Evolutionary conservation across 179 eudicot species (phyloP).

Genomic region (Drosera spatulata): DNA sequence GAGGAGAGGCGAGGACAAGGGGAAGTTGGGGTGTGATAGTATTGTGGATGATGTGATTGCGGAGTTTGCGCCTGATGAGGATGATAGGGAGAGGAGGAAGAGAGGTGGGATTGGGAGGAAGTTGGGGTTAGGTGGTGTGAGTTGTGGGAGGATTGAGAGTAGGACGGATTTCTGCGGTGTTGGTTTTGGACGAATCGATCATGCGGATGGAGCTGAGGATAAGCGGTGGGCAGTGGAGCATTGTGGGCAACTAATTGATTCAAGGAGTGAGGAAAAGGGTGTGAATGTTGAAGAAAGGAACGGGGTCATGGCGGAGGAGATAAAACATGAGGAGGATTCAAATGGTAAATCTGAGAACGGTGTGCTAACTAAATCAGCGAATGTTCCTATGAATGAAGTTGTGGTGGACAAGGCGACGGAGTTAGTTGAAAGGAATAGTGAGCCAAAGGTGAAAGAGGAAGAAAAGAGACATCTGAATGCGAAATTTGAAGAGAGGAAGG

Average conservation of each 20-base stretch:
- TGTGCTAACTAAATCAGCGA: conserved; percentile 6
- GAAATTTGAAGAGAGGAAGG: conserved; percentile 53
- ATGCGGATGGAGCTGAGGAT: conserved; percentile 4
- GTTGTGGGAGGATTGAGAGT: conserved; percentile 19
- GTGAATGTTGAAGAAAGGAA: conserved; percentile 10
- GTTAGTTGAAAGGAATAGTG: conserved; percentile 20
- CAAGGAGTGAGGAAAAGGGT: conserved; percentile 9
- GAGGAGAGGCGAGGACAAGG: conserved; percentile 36
- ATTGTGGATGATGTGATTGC: conserved; percentile 91
- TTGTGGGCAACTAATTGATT: conserved; percentile 7
- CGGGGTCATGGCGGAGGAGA: conserved; percentile 2
- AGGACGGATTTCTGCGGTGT: conserved; percentile 7
- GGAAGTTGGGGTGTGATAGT: conserved; percentile 38
- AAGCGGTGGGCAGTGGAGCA: conserved; percentile 6
- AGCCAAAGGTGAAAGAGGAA: conserved; percentile 18
- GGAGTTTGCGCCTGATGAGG: conserved; percentile 76
- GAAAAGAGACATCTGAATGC: conserved; percentile 56
- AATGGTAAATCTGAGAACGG: background rate
- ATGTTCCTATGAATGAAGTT: conserved; percentile 10
- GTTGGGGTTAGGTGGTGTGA: conserved; percentile 10
- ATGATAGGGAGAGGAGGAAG: conserved; percentile 59
- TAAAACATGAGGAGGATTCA: conserved; percentile 10
- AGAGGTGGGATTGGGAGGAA: conserved; percentile 21
- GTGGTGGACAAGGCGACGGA: conserved; percentile 14
- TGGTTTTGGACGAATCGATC: conserved; percentile 10